phyloP scores from a whole-genome alignment of 257 asterid genomes.

The Ligustrum vulgare region DNA sequence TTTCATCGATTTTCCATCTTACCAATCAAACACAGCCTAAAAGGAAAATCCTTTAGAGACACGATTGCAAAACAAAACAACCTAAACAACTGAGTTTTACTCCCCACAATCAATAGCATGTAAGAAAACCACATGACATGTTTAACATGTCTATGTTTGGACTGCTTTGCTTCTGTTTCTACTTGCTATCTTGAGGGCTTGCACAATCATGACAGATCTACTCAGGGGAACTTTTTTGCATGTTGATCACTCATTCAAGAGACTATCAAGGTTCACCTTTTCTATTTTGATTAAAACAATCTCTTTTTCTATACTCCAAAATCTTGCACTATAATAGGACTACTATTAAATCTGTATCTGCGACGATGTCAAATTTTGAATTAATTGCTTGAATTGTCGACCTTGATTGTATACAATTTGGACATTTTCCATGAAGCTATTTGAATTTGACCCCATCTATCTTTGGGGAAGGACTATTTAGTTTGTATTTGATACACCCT shows the following conservation, averaged over 20 bases:
- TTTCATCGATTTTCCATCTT: too few species aligned
- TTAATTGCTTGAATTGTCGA: neutral
- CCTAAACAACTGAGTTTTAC: too few species aligned
- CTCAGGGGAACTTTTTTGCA: constrained; percentile 96
- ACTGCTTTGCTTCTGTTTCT: constrained; percentile 49
- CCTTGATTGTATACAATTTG: neutral
- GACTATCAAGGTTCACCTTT: constrained; percentile 66
- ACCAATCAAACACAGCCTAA: too few species aligned
- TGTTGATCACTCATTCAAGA: constrained; percentile 87
- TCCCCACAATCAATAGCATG: too few species aligned
- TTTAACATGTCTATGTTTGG: constrained; percentile 59
- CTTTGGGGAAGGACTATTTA: neutral
- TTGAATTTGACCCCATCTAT: neutral
- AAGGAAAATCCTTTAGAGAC: too few species aligned
- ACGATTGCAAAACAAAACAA: too few species aligned
- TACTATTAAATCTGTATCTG: neutral
- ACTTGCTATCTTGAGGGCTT: constrained; percentile 58
- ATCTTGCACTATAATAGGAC: neutral
- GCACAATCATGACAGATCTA: constrained; percentile 53
- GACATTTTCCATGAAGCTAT: neutral
- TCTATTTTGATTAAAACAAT: neutral
- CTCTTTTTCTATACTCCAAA: neutral
- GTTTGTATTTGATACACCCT: neutral
- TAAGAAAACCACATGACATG: too few species aligned
- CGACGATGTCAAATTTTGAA: neutral